phyloP scores from a whole-genome alignment of 1,139 yeast species.

The Suhomyces guaymorum region DNA sequence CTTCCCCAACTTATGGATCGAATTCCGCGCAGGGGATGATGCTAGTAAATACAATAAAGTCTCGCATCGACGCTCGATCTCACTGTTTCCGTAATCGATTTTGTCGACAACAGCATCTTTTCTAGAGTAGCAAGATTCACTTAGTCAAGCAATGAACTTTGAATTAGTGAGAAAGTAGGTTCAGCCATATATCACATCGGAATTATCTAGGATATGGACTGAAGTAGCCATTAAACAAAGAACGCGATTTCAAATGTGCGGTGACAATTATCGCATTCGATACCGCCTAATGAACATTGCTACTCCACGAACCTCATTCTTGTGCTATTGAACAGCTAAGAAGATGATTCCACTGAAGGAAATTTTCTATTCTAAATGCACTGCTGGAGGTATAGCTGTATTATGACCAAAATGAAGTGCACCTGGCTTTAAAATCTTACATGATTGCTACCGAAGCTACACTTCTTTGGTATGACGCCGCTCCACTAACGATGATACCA shows the following conservation, averaged over 20 bases:
- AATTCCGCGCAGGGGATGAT: too few relatives aligned
- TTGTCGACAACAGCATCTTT: too few relatives aligned
- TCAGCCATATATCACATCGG: too few relatives aligned
- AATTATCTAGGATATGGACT: too few relatives aligned
- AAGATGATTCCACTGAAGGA: slow-evolving; percentile 22
- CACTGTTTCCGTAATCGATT: too few relatives aligned
- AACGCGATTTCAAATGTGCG: slow-evolving; percentile 14
- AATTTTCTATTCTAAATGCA: slow-evolving; percentile 22
- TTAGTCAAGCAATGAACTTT: too few relatives aligned
- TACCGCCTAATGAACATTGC: slow-evolving; percentile 16
- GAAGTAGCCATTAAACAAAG: slow-evolving; percentile 20
- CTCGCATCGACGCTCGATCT: too few relatives aligned
- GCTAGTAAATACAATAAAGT: too few relatives aligned
- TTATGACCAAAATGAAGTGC: slow-evolving; percentile 23
- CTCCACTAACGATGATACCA: too few relatives aligned
- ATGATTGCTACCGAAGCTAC: slow-evolving; percentile 19
- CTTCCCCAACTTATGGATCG: too few relatives aligned
- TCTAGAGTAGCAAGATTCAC: too few relatives aligned
- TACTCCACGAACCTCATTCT: slow-evolving; percentile 24
- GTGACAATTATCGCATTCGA: slow-evolving; percentile 12
- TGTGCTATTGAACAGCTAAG: slow-evolving; percentile 24
- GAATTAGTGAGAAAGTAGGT: too few relatives aligned
- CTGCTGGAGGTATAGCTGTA: slow-evolving; percentile 22
- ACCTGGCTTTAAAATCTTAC: slow-evolving; percentile 18
- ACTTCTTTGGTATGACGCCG: slow-evolving; percentile 20